These are phyloP conservation scores for Diplosphaera chodatii DNA, from an alignment of 139 green algal species.

Conservation along the genomic window DNA sequence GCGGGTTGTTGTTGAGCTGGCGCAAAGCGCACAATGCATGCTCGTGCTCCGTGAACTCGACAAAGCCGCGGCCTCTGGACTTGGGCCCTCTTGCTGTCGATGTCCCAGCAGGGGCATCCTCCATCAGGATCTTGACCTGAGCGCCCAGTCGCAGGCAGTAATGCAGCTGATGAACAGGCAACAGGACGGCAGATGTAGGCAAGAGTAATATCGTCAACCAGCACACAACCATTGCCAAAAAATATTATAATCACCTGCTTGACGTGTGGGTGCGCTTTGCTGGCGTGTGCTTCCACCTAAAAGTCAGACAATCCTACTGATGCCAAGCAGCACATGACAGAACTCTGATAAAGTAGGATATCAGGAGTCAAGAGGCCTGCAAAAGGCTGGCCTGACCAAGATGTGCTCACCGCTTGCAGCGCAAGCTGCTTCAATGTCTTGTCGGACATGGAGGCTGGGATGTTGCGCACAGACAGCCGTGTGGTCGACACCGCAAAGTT, in stretches of 20 bases:
- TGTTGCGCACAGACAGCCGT: constrained; percentile 78
- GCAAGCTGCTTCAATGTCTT: constrained; percentile 48
- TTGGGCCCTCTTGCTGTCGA: background rate
- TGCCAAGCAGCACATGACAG: background rate
- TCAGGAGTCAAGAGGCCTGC: too few species aligned
- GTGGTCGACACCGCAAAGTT: constrained; percentile 87
- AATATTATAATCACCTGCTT: constrained; percentile 46
- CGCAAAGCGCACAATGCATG: constrained; percentile 85
- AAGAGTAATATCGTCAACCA: too few species aligned
- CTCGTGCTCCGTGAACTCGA: constrained; percentile 85
- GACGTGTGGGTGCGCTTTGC: constrained; percentile 66
- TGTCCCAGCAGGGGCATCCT: constrained; percentile 29
- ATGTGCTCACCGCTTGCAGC: constrained; percentile 42
- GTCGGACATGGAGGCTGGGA: constrained; percentile 64
- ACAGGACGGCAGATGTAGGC: too few species aligned
- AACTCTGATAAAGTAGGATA: too few species aligned
- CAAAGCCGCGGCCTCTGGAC: constrained; percentile 75
- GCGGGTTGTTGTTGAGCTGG: constrained; percentile 95
- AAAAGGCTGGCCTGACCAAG: too few species aligned
- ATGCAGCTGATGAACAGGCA: too few species aligned
- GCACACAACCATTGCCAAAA: background rate
- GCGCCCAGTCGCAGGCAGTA: too few species aligned
- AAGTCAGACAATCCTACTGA: too few species aligned
- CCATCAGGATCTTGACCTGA: constrained; percentile 84
- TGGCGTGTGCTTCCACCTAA: constrained; percentile 69